A percentile compares a stretch with the other conserved stretches of the same genome.
phyloP scores from a whole-genome alignment of 371 early-diverging fungal genomes.

The Apophysomyces trapeziformis region DNA sequence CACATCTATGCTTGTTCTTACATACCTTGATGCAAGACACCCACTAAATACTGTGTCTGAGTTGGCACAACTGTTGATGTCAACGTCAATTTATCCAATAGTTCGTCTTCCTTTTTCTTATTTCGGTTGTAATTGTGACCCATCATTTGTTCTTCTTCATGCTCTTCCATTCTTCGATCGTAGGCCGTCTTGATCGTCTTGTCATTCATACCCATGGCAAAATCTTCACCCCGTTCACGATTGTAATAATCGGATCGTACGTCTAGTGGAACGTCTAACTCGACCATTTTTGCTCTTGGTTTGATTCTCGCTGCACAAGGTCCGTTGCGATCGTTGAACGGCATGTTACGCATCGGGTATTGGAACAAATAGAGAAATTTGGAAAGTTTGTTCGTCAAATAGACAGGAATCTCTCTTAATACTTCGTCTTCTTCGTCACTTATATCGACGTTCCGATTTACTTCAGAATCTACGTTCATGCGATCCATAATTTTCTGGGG shows the following conservation, averaged over 20 bases:
- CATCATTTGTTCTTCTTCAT: constrained; percentile 46
- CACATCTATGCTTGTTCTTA: neutral
- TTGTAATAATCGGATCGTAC: constrained; percentile 73
- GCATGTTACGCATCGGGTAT: constrained; percentile 76
- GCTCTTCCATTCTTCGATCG: constrained; percentile 60
- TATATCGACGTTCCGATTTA: neutral
- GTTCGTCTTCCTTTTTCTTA: constrained; percentile 50
- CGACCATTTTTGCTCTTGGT: constrained; percentile 77
- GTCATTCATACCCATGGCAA: constrained; percentile 80
- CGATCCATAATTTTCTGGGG: neutral
- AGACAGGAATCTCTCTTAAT: constrained; percentile 80
- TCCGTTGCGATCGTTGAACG: constrained; percentile 48
- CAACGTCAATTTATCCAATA: constrained; percentile 79
- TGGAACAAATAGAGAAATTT: constrained; percentile 81
- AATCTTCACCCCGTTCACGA: constrained; percentile 76
- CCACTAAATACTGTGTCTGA: constrained; percentile 82
- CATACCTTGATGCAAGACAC: constrained; percentile 72
- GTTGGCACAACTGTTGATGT: constrained; percentile 77
- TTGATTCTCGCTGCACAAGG: constrained; percentile 81
- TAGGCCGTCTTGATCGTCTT: constrained; percentile 69
- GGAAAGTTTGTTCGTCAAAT: constrained; percentile 67
- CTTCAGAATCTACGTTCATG: constrained; percentile 6
- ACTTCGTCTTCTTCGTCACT: constrained; percentile 71
- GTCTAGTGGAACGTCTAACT: constrained; percentile 87
- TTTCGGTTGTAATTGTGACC: constrained; percentile 27